Evolutionary conservation across 2,329 filamentous ascomycete species (phyloP), one percentile per base, ranked within the genome.

Genomic region (Hypocrella siamensis): DNA sequence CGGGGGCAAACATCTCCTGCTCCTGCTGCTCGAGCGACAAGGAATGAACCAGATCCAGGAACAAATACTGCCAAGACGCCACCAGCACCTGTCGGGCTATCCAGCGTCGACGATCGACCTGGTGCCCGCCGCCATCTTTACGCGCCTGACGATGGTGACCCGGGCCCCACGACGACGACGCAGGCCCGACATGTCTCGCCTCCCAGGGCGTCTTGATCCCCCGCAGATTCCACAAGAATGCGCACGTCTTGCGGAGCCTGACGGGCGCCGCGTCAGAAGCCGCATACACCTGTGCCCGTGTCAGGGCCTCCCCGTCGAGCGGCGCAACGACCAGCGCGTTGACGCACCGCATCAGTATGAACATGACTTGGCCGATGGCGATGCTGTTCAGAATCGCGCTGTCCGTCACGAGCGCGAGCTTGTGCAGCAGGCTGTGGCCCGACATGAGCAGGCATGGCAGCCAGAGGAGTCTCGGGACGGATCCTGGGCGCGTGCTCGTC

Each of bases 181-280:
- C 19, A 7, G 9, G 9, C 7, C 25, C 3, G 8, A 30, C 21
- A 17, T 33, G 16, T n/a, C 26, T 33, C 12, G 21, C 32, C 19
- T 30, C 3, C 22, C 32, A 33, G 12, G 19, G 27, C 11, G 32
- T 33, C 12, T 18, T 18, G 14, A 33, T 33, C n/a, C 27, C 32
- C 18, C 32, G 19, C 16, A 33, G n/a, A 25, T 33, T 33, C 25
- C 14, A 11, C 19, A 33, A 6, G 14, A 26, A n/a, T 10, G 15
- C 12, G 12, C 14, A 16, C 10, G 32, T 33, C 12, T 15, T 17
- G 6, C 19, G 26, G 17, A 33, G 3, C 21, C 26, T 29, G 6
- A 9, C 8, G 8, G 14, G 11, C 10, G 27, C 11, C 7, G 15
- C 11, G 9, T 28, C 14, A 10, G 8, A 10, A 9, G n/a, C 8